These are phyloP conservation scores for Tremella fuciformis DNA, from an alignment of 768 basidiomycete species.

Conservation along the genomic window DNA sequence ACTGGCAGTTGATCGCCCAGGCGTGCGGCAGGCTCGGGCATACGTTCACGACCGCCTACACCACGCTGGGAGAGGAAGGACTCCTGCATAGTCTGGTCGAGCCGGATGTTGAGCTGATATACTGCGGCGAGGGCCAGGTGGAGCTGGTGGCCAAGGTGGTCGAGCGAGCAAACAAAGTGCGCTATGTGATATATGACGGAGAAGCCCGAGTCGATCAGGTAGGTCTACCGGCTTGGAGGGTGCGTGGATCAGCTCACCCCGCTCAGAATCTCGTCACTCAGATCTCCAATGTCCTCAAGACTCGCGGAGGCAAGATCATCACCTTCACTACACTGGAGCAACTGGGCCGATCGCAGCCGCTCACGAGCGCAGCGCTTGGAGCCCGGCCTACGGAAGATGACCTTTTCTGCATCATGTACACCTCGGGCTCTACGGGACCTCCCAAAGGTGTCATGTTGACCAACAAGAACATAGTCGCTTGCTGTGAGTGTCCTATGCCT, in stretches of 20 bases:
- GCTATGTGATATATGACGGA: constrained; percentile 80
- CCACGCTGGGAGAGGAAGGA: constrained; percentile 54
- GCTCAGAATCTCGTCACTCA: constrained; percentile 6
- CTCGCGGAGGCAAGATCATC: constrained; percentile 60
- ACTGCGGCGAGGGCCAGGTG: constrained; percentile 84
- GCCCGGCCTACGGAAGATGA: constrained; percentile 57
- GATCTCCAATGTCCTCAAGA: constrained; percentile 56
- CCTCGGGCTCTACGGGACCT: constrained; percentile 75
- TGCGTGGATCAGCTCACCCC: neutral
- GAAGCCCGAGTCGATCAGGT: constrained; percentile 33
- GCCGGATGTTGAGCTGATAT: constrained; percentile 75
- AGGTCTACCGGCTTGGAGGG: constrained; percentile 4
- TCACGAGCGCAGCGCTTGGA: constrained; percentile 56
- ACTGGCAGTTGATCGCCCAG: constrained; percentile 51
- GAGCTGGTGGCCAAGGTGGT: constrained; percentile 70
- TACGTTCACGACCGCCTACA: constrained; percentile 50
- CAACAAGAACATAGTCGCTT: constrained; percentile 78
- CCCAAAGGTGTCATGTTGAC: constrained; percentile 91
- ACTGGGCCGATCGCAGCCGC: constrained; percentile 60
- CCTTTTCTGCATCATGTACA: constrained; percentile 66
- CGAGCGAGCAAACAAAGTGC: constrained; percentile 67
- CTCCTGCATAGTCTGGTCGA: constrained; percentile 84
- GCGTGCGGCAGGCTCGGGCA: constrained; percentile 42
- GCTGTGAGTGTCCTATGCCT: constrained; percentile 48
- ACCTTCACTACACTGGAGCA: constrained; percentile 67